These are phyloP conservation scores for Bromus sterilis DNA, from an alignment of 176 grass and related monocot species.

Conservation along the genomic window DNA sequence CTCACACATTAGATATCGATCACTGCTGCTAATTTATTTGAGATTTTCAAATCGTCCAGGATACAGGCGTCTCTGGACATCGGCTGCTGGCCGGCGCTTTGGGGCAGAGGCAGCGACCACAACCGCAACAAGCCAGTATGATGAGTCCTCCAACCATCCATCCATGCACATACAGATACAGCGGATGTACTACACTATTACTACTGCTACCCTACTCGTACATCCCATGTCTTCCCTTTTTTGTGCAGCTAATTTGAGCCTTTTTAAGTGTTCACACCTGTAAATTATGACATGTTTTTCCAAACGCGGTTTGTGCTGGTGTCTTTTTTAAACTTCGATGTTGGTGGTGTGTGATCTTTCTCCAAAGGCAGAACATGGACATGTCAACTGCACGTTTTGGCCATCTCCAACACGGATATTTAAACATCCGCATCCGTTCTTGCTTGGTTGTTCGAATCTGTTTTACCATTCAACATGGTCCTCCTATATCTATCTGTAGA, in stretches of 20 bases:
- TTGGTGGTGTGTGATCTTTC: background rate
- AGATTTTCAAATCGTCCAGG: background rate
- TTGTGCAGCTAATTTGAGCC: background rate
- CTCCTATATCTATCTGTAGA: too few relatives aligned
- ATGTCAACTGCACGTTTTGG: background rate
- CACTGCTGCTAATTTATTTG: background rate
- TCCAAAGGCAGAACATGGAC: background rate
- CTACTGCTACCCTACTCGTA: background rate
- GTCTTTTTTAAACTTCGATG: background rate
- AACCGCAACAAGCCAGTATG: background rate
- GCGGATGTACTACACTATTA: too few relatives aligned
- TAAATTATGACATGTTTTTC: background rate
- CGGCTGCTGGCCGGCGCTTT: constrained; percentile 42
- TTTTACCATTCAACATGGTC: too few relatives aligned
- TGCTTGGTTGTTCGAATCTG: too few relatives aligned
- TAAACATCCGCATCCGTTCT: too few relatives aligned
- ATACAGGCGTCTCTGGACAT: background rate
- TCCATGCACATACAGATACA: background rate
- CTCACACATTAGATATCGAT: background rate
- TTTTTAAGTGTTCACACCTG: background rate
- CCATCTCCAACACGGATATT: too few relatives aligned
- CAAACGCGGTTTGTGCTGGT: background rate
- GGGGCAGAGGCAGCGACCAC: constrained; percentile 22
- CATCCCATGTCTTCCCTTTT: background rate
- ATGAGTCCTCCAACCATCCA: too few relatives aligned